Evolutionary conservation across 768 basidiomycete genomes (phyloP).

Genomic region (Boletus insuetus): DNA sequence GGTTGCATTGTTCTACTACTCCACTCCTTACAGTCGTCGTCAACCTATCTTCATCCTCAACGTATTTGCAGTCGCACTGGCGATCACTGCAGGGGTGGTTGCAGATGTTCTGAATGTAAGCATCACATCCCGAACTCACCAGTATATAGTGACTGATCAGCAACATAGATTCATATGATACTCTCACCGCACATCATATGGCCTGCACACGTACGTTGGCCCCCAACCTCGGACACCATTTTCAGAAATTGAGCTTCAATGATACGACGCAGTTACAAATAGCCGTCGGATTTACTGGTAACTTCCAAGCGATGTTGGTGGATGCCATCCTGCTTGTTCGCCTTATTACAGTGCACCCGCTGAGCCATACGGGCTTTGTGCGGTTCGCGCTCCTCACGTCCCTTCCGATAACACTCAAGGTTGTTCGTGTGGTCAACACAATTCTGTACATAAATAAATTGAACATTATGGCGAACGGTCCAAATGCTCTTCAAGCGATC

Average conservation of each 20-base stretch:
- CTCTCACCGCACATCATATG: constrained; percentile 16
- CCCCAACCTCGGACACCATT: background rate
- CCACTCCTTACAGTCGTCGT: constrained; percentile 14
- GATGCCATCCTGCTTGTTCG: constrained; percentile 24
- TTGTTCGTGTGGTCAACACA: constrained; percentile 18
- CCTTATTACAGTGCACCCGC: constrained; percentile 20
- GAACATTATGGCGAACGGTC: background rate
- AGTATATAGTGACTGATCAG: background rate
- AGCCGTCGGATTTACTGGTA: constrained; percentile 18
- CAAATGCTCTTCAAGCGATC: background rate
- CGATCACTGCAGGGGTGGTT: constrained; percentile 8
- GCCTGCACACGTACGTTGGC: constrained; percentile 5
- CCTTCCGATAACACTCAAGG: constrained; percentile 21
- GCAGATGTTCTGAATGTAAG: constrained; percentile 8
- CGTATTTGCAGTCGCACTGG: constrained; percentile 3
- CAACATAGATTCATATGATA: constrained; percentile 20
- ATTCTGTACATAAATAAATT: constrained; percentile 12
- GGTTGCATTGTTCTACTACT: constrained; percentile 24
- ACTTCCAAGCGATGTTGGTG: constrained; percentile 21
- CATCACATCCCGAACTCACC: too few species aligned
- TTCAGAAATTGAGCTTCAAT: background rate
- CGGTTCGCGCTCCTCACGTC: constrained; percentile 13
- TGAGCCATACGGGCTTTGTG: constrained; percentile 1
- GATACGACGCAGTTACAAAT: constrained; percentile 11
- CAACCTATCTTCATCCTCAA: constrained; percentile 27